phyloP scores from a whole-genome alignment of 2,329 filamentous ascomycete genomes.

The Emergomyces africanus region DNA sequence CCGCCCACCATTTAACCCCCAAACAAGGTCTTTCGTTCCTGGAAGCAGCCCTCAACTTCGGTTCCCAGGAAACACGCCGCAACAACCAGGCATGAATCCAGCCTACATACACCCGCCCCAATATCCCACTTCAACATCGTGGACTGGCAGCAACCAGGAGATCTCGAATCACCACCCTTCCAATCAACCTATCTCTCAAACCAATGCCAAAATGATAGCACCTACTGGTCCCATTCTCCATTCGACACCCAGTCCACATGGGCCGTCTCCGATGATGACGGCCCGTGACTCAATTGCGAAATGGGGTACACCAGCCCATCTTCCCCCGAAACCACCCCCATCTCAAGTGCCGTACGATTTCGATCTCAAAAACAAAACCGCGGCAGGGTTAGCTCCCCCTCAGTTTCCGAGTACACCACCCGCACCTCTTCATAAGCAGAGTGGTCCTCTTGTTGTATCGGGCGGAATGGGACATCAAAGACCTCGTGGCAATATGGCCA shows the following conservation, averaged over 20 bases:
- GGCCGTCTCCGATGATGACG: conserved; percentile 9
- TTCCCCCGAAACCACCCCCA: conserved; percentile 39
- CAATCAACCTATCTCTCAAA: neutral
- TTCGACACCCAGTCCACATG: conserved; percentile 14
- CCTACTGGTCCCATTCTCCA: conserved; percentile 8
- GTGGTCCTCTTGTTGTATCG: conserved; percentile 16
- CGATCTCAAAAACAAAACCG: conserved; percentile 24
- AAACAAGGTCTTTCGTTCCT: conserved; percentile 85
- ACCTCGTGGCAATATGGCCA: neutral
- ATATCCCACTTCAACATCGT: neutral
- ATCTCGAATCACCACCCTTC: neutral
- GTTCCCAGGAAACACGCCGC: conserved; percentile 20
- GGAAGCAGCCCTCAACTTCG: conserved; percentile 30
- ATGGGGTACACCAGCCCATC: conserved; percentile 38
- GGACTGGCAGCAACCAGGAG: neutral
- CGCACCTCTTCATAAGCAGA: conserved; percentile 14
- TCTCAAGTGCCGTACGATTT: conserved; percentile 32
- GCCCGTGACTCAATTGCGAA: conserved; percentile 31
- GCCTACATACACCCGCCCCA: neutral
- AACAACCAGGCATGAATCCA: conserved; percentile 10
- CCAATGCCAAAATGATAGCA: conserved; percentile 9
- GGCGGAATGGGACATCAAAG: conserved; percentile 5
- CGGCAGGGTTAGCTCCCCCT: conserved; percentile 8
- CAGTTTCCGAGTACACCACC: conserved; percentile 11
- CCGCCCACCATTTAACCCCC: conserved; percentile 80